Evolutionary conservation across 441 rosid genomes (phyloP), one percentile per base, ranked within the genome.

Genomic region (Gossypium laxum): DNA sequence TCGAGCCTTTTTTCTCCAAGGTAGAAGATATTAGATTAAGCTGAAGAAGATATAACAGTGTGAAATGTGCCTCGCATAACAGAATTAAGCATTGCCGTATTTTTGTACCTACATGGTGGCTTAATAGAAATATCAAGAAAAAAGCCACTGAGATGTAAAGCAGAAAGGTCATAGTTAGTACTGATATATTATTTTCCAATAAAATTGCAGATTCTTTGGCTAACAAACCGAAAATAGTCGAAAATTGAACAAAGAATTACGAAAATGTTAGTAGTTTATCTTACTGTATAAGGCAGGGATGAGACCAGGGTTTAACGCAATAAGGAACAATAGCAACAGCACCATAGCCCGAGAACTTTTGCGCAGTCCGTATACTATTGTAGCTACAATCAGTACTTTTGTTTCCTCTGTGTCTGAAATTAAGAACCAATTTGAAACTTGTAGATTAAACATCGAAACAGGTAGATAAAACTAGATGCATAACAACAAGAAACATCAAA

Each of bases 1-100:
- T 24, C 0, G 65, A 70, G 18, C 65, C 73, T 57, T 70, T 57
- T 54, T 57, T 57, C 51, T 14, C 65, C 62, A 56, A 56, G 52
- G 65, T 12, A 12, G 47, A 38, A 3, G 73, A 70, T 26, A 70
- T 38, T 10, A 38, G 73, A 56, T 70, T 70, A 56, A 70, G 73
- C 62, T 70, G 64, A 70, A 70, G 65, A 56, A 41, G 55, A 56
- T 70, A 70, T 41, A 70, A 34, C 21, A 70, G 41, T 41, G 73
- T 58, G 62, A 70, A 70, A 70, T 70, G 73, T 41, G 73, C 73
- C 65, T 70, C 73, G 8, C 73, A 70, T 55, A 70, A 43, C 57
- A 70, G 73, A 70, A 70, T 43, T 56, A 70, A 22, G 38, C 52
- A 56, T 22, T 70, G 54, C 55, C 66, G 24, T 22, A 6, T 22